Evolutionary conservation across 192 early-diverging fungal genomes (phyloP), one percentile per base, ranked within the genome.

Genomic region (Oehlia diaphana): DNA sequence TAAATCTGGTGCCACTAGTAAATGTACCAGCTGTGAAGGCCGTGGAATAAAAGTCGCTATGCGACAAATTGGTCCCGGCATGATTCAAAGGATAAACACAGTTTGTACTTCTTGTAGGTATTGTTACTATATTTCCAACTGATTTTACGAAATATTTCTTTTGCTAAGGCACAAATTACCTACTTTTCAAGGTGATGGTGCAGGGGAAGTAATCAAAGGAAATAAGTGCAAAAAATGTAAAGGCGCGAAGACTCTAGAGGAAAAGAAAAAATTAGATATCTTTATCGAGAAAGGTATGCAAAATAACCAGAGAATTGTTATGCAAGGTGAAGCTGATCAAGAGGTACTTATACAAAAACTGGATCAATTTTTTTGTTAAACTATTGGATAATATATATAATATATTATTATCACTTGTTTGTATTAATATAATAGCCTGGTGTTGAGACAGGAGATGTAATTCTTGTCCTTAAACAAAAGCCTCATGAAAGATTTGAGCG

Each of bases 261-360:
- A 97, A 85, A 94, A 94, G 79, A 98, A 98, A 83, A 87, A 92
- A 8, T 90, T 99, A 63, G 96, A 97, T 78, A 90, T 99, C 74
- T 90, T 90, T 80, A 93, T 99, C 63, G 95, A 98, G 79, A 97
- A 95, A 83, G 98, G 98, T 42, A 97, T 97, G 96, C 81, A 77
- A 39, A 88, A 97, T 75, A 94, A 95, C 28, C 95, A 98, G 76
- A 92, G 91, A 84, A 96, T 99, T 74, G 88, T 91, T 6, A 94
- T 99, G 85, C 85, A 87, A 76, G 97, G 97, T 35, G 96, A 99
- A 84, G 98, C 93, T 70, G 98, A 99, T 85, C 97, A 99, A 82
- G 89, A 91, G 78, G 81, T 84, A 82, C 10, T 44, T 77, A 62
- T 35, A 39, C 37, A 19, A 39, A 37, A 37, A 7, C 8, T 68